phyloP scores from a whole-genome alignment of 257 asterid species.

The Parsonsia alboflavescens region DNA sequence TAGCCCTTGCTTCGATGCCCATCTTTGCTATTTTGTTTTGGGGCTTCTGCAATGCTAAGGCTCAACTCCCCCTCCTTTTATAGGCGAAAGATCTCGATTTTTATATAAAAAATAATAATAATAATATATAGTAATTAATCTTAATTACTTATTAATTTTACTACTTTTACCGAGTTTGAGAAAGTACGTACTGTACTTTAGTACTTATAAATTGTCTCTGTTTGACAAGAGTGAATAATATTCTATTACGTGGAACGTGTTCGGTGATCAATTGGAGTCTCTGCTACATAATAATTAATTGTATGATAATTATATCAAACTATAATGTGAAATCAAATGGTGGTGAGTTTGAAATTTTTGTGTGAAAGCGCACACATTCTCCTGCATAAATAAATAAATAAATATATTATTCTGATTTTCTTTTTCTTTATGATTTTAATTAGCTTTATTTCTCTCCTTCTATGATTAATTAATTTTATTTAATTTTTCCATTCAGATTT shows the following conservation, averaged over 20 bases:
- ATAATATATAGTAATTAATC: not conserved
- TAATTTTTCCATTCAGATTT: no score
- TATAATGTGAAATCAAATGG: not conserved
- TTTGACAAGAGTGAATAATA: not conserved
- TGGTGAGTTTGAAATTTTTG: conserved; percentile 1
- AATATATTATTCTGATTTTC: not conserved
- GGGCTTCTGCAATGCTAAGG: conserved; percentile 4
- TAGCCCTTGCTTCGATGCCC: conserved; percentile 13
- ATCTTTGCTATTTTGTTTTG: conserved; percentile 10
- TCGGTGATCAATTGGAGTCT: not conserved
- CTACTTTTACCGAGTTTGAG: not conserved
- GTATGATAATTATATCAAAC: not conserved
- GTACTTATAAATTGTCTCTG: no score
- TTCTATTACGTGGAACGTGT: not conserved
- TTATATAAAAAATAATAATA: no score
- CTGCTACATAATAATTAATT: no score
- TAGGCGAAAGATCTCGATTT: not conserved
- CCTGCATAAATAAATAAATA: no score
- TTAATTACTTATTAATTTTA: not conserved
- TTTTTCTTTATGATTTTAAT: not conserved
- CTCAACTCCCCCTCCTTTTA: conserved; percentile 16
- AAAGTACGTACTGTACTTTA: not conserved
- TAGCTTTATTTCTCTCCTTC: no score
- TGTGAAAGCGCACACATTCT: conserved; percentile 8
- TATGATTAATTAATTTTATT: no score